Base-by-base conservation (phyloP, 2,329 filamentous ascomycete species). In the Delphinella strobiligena region DNA sequence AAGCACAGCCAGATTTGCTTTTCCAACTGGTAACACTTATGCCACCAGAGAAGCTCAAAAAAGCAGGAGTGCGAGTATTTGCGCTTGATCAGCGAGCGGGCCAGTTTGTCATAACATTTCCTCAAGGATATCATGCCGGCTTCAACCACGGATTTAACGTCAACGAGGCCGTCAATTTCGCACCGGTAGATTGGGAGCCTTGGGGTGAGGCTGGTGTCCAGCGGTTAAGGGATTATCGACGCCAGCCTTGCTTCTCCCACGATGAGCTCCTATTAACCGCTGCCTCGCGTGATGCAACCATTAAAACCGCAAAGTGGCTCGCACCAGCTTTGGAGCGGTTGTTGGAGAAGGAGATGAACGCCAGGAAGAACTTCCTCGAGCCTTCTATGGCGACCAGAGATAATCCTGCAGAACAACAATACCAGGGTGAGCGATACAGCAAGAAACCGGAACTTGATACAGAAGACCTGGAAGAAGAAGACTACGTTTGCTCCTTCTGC, bases 81-180 rank as follows among this genome's bases (percentile, higher is more conserved):
- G 91, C 91, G 0, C 67, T 95, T n/a, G 91, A 98, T 56, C 91
- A 98, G 59, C 75, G 89, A 50, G 91, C 91, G 19, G 91, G 91
- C 4, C 87, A 98, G 55, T 85, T 98, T 48, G 88, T 98, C 47
- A 80, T 98, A 47, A 98, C 91, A 0, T 98, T 95, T 52, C 91
- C 91, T 0, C 84, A 94, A 57, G 91, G 91, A 0, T 98, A 96
- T 52, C 91, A 98, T 57, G 89, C 91, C 4, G 91, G 91, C 0
- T 98, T 98, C 64, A 98, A 98, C 53, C 91, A 98, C 52, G 91
- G 68, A 3, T 98, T 98, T 67, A 98, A 98, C 56, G 93, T 95
- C 61, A 98, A 98, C 51, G 91, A 98, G 59, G 91, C 91, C 4
- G 91, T 98, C 50, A 98, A 98, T 56, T 98, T 98, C 62, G 91